Evolutionary conservation across 148 eudicot species (phyloP).

Genomic region (Talinum fruticosum): DNA sequence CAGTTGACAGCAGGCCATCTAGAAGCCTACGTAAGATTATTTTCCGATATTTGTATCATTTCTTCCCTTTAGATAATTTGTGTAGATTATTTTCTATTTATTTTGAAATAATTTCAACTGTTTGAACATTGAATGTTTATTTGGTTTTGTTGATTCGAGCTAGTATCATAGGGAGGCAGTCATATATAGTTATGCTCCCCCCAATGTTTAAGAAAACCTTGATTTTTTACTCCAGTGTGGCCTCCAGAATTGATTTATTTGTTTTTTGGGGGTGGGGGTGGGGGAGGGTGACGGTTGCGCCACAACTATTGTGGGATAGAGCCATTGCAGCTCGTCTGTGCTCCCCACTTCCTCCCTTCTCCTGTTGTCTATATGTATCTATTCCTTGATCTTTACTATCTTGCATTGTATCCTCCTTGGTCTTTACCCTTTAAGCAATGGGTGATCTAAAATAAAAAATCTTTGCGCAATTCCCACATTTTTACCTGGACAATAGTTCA

Average conservation of each 20-base stretch:
- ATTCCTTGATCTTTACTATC: not conserved
- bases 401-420: not conserved
- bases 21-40: not conserved
- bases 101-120: not conserved
- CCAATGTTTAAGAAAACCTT: too few species aligned
- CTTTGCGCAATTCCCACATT: not conserved
- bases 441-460: not conserved
- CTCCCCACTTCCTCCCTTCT: not conserved
- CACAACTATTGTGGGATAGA: not conserved
- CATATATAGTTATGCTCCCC: too few species aligned
- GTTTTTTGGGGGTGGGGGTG: too few species aligned
- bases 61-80: not conserved
- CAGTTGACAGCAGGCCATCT: not conserved
- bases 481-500: too few species aligned
- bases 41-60: not conserved
- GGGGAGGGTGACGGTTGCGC: too few species aligned
- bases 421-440: not conserved
- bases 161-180: too few species aligned
- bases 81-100: not conserved
- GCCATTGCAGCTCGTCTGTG: not conserved
- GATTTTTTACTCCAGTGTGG: too few species aligned
- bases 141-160: not conserved
- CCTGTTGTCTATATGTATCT: not conserved
- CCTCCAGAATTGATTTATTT: too few species aligned
- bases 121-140: too few species aligned